A percentile compares a stretch with the other conserved stretches of the same genome.
Conservation (phyloP, 106 monocot species). For the Ottelia alismoides region DNA sequence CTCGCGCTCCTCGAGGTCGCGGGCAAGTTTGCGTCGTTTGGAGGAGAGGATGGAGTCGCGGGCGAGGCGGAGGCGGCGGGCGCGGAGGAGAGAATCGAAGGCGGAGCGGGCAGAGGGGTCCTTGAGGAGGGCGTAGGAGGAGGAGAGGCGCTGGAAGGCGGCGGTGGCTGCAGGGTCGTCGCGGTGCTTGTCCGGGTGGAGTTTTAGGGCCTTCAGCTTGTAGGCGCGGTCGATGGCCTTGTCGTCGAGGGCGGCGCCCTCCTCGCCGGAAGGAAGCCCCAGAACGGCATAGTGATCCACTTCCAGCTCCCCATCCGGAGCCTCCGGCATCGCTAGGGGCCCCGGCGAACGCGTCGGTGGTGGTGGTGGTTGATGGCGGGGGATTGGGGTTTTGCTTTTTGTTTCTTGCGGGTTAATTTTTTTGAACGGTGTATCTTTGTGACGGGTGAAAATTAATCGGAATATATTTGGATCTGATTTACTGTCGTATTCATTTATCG, state of each 20-base stretch:
- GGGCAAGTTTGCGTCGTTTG: conserved; percentile 50
- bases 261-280: conserved; percentile 61
- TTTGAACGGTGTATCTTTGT: no score
- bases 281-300: conserved; percentile 81
- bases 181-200: conserved; percentile 96
- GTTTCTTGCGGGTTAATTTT: no score
- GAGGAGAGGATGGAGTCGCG: conserved; percentile 31
- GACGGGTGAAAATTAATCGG: no score
- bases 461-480: no score
- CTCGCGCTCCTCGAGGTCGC: conserved; percentile 82
- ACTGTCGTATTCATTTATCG: no score
- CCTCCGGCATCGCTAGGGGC: no score
- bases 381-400: no score
- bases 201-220: conserved; percentile 51
- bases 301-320: conserved; percentile 23
- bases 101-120: conserved; percentile 38
- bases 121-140: conserved; percentile 67
- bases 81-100: conserved; percentile 61
- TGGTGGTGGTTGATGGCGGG: no score
- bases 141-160: conserved; percentile 70
- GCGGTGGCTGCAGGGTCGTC: conserved; percentile 88
- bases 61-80: conserved; percentile 26
- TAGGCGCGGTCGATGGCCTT: conserved; percentile 79
- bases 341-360: no score
- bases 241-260: conserved; percentile 28